Base-by-base conservation (phyloP, 768 basidiomycete species). In the Tubosaeta sp. region DNA sequence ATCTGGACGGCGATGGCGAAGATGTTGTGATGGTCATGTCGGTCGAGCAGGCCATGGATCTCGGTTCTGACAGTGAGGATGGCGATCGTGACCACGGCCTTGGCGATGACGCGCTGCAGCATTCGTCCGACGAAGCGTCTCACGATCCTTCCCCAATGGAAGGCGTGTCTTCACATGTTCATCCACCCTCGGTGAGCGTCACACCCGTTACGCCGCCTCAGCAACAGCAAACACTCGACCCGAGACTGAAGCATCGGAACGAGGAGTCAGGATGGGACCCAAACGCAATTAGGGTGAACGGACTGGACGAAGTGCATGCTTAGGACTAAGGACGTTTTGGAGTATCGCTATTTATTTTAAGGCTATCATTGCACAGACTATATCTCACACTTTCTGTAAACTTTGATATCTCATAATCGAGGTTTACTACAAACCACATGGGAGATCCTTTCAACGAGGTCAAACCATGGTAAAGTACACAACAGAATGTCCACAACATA, bases 11-110 rank as follows among this genome's bases (percentile, higher is more conserved):
- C 6, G 62, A 59, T 1, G 63, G 42, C 2, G 70, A 60, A 25
- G 70, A 62, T 13, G 62, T 58, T 3, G 60, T 55, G 39, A 64
- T 70, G 67, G 43, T 64, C 49, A 68, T 75, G 69, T 71, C 73
- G 4, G 71, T 74, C 19, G 74, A 74, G 48, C 73, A 74, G 46
- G 71, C 70, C 3, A 76, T 77, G 73, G 76, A 73, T 51, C 66
- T 77, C 49, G 75, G 66, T 1, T 69, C 70, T 3, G 69, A 65
- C 8, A 69, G 66, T 25, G 72, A 71, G 21, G 66, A 67, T 6
- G 57, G 43, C 30, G 59, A 68, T 14, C 48, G 27, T 6, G 54
- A 46, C 12, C 51, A 27, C 22, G 55, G 35, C 8, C 52, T 16
- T 18, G 53, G 51, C 21, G 48, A 24, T 19, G 52, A 60, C n/a